Evolutionary conservation across 2,329 filamentous ascomycete genomes (phyloP).

Genomic region (Ceratocystis smalleyi): DNA sequence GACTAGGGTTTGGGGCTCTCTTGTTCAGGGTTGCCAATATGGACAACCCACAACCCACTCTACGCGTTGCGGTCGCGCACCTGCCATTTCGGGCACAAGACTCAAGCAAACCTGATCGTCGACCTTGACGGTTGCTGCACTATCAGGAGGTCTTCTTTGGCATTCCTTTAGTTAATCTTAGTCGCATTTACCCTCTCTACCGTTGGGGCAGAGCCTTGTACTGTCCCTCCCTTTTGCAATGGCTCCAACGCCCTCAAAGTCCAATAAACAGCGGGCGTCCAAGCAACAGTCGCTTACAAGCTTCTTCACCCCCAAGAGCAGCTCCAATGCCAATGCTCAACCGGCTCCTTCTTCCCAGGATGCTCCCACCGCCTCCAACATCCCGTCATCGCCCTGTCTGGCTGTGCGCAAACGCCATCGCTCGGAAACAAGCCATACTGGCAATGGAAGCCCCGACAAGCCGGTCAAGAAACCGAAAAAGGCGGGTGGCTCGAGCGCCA

Average conservation of each 20-base stretch:
- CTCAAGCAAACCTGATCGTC: neutral
- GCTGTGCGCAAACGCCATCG: conserved; percentile 18
- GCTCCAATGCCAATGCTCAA: conserved; percentile 16
- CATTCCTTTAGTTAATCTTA: neutral
- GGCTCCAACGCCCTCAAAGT: conserved; percentile 25
- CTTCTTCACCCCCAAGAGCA: conserved; percentile 54
- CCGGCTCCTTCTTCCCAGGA: conserved; percentile 27
- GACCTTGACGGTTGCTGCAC: neutral
- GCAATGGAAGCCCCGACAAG: conserved; percentile 14
- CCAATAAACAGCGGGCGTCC: conserved; percentile 30
- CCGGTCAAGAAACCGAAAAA: conserved; percentile 16
- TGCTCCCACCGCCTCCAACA: conserved; percentile 20
- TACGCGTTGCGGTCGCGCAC: neutral
- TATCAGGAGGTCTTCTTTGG: neutral
- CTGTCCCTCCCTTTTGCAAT: conserved; percentile 19
- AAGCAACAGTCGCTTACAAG: conserved; percentile 73
- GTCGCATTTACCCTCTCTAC: neutral
- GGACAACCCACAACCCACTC: conserved; percentile 1
- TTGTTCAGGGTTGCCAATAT: neutral
- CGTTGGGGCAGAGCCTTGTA: neutral
- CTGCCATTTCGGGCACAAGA: neutral
- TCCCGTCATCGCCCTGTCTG: conserved; percentile 22
- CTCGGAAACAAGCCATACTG: conserved; percentile 18
- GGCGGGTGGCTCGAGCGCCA: conserved; percentile 1
- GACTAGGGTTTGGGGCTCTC: neutral